Percentiles rank a stretch among this genome's conserved stretches.
Evolutionary conservation across 495 filamentous ascomycete species (phyloP).

Genomic region (Opeltia flavorubescens): DNA sequence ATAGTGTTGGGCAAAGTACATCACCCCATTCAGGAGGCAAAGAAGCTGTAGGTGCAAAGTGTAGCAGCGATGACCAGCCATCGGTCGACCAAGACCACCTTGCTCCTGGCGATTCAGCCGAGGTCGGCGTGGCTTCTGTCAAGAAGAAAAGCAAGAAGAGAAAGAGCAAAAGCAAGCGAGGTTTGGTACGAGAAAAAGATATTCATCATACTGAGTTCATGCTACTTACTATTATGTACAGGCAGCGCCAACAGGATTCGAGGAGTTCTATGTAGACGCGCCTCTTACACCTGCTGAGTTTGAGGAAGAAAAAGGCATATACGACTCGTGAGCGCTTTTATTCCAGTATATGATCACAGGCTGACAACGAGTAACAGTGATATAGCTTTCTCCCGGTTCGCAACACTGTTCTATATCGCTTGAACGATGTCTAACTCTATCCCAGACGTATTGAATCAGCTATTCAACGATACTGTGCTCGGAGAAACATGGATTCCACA

Average conservation of each 20-base stretch:
- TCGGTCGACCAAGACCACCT: not conserved
- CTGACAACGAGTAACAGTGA: not conserved
- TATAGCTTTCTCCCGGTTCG: not conserved
- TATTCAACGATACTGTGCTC: slow-evolving; percentile 63
- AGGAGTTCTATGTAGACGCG: slow-evolving; percentile 61
- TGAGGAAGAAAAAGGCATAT: slow-evolving; percentile 44
- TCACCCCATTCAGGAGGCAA: not conserved
- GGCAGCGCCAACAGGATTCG: slow-evolving; percentile 42
- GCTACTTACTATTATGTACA: not conserved
- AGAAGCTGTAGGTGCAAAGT: not conserved
- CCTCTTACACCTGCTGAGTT: slow-evolving; percentile 58
- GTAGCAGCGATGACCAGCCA: not conserved
- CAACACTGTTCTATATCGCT: not conserved
- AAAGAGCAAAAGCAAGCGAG: slow-evolving; percentile 33
- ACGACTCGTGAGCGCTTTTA: slow-evolving; percentile 30
- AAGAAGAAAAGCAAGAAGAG: slow-evolving; percentile 21
- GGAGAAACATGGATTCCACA: slow-evolving; percentile 53
- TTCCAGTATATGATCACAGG: not conserved
- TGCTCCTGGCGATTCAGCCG: not conserved
- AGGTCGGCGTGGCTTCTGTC: not conserved
- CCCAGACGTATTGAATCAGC: slow-evolving; percentile 65
- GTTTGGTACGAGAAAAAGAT: slow-evolving; percentile 18
- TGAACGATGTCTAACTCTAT: slow-evolving; percentile 6
- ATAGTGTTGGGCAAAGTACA: too few relatives aligned
- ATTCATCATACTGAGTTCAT: not conserved